Evolutionary conservation across 192 early-diverging fungal genomes (phyloP).

Genomic region (Podochytrium sp.): DNA sequence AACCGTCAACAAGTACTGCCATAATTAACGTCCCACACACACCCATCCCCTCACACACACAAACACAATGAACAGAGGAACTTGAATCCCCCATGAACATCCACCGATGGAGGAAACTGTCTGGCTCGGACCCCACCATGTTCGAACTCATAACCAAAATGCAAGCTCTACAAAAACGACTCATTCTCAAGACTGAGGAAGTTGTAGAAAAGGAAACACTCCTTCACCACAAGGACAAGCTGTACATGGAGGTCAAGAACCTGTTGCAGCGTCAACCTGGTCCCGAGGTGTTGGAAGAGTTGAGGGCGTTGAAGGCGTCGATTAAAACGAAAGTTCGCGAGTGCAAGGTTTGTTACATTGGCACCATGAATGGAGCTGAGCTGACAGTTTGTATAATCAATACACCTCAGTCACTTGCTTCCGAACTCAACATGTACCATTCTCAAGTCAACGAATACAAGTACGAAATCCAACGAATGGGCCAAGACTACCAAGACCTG

Average conservation of each 20-base stretch:
- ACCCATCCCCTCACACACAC: not conserved
- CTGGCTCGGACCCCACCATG: constrained; percentile 62
- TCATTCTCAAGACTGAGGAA: constrained; percentile 65
- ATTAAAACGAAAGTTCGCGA: constrained; percentile 57
- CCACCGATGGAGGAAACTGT: constrained; percentile 63
- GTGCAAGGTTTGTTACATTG: constrained; percentile 42
- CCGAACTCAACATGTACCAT: constrained; percentile 71
- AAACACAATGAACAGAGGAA: constrained; percentile 54
- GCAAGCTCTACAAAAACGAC: constrained; percentile 61
- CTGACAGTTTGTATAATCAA: not conserved
- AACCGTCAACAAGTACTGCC: too few species aligned
- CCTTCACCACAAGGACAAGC: constrained; percentile 59
- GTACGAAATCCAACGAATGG: constrained; percentile 58
- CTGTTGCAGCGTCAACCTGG: constrained; percentile 59
- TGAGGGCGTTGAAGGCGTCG: constrained; percentile 50
- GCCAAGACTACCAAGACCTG: constrained; percentile 56
- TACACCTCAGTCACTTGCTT: constrained; percentile 53
- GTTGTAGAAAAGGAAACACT: constrained; percentile 66
- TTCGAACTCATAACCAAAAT: constrained; percentile 65
- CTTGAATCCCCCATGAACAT: constrained; percentile 67
- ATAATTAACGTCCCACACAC: too few species aligned
- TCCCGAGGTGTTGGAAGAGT: constrained; percentile 57
- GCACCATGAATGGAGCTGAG: too few species aligned
- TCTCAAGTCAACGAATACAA: constrained; percentile 70
- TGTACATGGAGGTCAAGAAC: constrained; percentile 61